Base-by-base conservation (phyloP, 495 filamentous ascomycete species). In the Aspergillus coremiiformis region DNA sequence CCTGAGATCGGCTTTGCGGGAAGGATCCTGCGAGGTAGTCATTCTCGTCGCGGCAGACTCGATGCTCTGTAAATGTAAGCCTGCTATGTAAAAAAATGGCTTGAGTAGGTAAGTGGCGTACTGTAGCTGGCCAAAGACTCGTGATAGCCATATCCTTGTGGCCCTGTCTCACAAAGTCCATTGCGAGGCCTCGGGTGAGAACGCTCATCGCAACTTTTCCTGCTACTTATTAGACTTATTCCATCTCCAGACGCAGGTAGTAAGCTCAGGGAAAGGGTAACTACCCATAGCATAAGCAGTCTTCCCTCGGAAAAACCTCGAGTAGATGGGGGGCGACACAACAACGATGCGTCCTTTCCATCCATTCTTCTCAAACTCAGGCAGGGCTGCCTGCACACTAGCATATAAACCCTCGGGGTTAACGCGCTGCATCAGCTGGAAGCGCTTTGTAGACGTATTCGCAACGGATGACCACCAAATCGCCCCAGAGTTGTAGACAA, bases 391-490 rank as follows among this genome's bases (percentile, higher is more conserved):
- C 51, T 90, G 85, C 6, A 93, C 63, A 19, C 75, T 74, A 0
- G 76, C 86, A 56, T 76, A 76, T 5, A 76, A 44, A 0, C 89
- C 89, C 53, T 90, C 84, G 0, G 81, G 77, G 53, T 95, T 95
- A 53, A 94, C 81, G 20, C 76, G 73, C 65, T 93, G 87, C 85
- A 95, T 85, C 17, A 95, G 76, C 59, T 81, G 81, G 70, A 89
- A 95, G 7, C 89, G 78, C 65, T 86, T 87, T 58, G 84, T 72
- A 1, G 89, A 87, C 5, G 88, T 94, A 29, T 77, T 74, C 42
- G 81, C 77, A 2, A 94, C 80, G 29, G 84, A 79, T 0, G 84
- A 78, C 89, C 89, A 95, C 83, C 84, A 92, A 51, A 95, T 91
- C 0, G 89, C 89, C 21, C 89, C 89, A 0, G 84, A 83, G 65